Base-by-base conservation (phyloP, 345 rosid genomes). In the Cardamine occulta region DNA sequence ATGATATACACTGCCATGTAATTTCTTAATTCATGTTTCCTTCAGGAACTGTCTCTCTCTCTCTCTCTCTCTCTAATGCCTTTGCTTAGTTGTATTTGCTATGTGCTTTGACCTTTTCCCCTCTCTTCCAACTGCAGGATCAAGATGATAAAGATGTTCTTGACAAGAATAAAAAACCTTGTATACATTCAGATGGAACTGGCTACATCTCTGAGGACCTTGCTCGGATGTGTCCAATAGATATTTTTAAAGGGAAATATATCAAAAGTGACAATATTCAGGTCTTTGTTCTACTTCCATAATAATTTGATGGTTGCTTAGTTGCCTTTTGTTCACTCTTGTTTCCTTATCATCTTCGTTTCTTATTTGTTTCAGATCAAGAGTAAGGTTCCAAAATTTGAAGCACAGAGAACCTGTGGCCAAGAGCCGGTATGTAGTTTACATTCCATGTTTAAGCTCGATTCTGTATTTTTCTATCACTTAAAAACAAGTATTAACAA, bases 131-230 rank as follows among this genome's bases (percentile, higher is more conserved):
- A 61, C 44, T 73, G 58, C 84, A 93, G 97, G 88, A 87, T 78
- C 52, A 71, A 8, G 18, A 84, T 35, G 76, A 80, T 26, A 84
- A 80, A 7, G 13, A 12, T 68, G 70, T 86, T 32, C 35, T 9
- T 42, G 84, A 77, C 37, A 76, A 79, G 55, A 79, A 86, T 40
- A 83, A 2, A n/a, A 62, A 93, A 29, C 65, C 28, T 7, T 49
- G 53, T 21, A 87, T 91, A 67, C 90, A 85, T 75, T 81, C 91
- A 1, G 97, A 93, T 83, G 98, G 97, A 48, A 93, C 97, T 66
- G 98, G 98, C 44, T 89, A 71, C n/a, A n/a, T n/a, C n/a, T n/a
- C n/a, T n/a, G n/a, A n/a, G n/a, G n/a, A n/a, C n/a, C n/a, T n/a
- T n/a, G 98, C 92, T 74, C 45, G 81, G 61, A 76, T 78, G 79